Evolutionary conservation across 1,284 basidiomycete species (phyloP), one percentile per base, ranked within the genome.

Genomic region (Rhodotorula glutinis): DNA sequence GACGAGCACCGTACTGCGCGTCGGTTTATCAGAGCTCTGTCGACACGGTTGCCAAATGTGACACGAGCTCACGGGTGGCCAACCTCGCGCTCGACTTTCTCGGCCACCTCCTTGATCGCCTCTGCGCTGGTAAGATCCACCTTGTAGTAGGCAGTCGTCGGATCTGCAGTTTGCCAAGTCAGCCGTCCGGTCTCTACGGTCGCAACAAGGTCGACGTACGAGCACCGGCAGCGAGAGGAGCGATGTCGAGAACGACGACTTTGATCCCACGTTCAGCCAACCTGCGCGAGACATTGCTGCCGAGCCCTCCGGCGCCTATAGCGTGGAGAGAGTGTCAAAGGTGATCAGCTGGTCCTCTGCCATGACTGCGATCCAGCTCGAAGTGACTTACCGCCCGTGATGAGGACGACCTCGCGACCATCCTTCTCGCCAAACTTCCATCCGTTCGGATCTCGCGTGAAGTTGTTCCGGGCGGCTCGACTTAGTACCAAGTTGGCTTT

Each of bases 111-210:
- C 66, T 89, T 81, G 2, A 96, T 91, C 73, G 89, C 86, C 61
- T 88, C 86, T 84, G 86, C 89, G 68, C 90, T 87, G 0, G 91
- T 89, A n/a, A 96, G 86, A 76, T 97, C 91, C 74, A 92, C 95
- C 75, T 88, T 85, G 77, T 90, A 91, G 79, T 87, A 94, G 1
- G 82, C 66, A 33, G 74, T 80, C 75, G 91, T 87, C 69, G 89
- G 89, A 74, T 87, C 90, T 66, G 38, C 19, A 30, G 43, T 41
- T 17, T 9, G 0, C 21, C 29, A 4, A n/a, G 13, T 46, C 17
- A 62, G 52, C 5, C 11, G 11, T 11, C 5, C 27, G 16, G 38
- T 52, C 27, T 25, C 38, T 4, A 38, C 25, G 19, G 11, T 41
- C 27, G 53, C 4, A 25, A 47, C 0, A n/a, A 17, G 19, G 38